These are phyloP conservation scores for Lactarius vividus DNA, from an alignment of 768 basidiomycete species.

Conservation along the genomic window DNA sequence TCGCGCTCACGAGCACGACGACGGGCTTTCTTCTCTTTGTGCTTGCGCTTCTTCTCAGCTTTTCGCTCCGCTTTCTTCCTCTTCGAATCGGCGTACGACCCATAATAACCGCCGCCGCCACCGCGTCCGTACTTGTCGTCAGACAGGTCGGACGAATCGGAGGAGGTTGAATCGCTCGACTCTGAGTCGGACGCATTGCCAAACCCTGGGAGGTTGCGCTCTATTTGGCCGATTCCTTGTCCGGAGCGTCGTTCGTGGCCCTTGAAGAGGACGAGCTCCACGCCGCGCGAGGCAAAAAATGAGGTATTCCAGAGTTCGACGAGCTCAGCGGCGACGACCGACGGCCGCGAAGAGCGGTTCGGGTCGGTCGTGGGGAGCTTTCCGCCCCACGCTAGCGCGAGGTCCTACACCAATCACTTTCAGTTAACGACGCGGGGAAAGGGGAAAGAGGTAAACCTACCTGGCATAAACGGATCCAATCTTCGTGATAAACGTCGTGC, in stretches of 20 bases:
- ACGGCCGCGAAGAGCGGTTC: slow-evolving; percentile 53
- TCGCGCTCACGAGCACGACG: slow-evolving; percentile 58
- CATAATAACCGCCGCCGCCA: slow-evolving; percentile 31
- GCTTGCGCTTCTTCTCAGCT: slow-evolving; percentile 58
- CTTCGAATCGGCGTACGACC: slow-evolving; percentile 45
- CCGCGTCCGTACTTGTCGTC: slow-evolving; percentile 43
- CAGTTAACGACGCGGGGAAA: not conserved
- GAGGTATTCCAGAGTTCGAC: slow-evolving; percentile 77
- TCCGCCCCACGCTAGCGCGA: slow-evolving; percentile 74
- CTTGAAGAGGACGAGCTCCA: slow-evolving; percentile 80
- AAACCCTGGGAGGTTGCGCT: slow-evolving; percentile 52
- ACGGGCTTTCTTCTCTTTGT: slow-evolving; percentile 62
- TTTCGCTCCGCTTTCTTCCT: slow-evolving; percentile 51
- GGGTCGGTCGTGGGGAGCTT: slow-evolving; percentile 58
- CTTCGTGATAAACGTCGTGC: slow-evolving; percentile 74
- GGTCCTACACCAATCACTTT: slow-evolving; percentile 47
- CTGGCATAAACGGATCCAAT: slow-evolving; percentile 79
- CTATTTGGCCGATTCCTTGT: slow-evolving; percentile 49
- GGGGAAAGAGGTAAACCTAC: slow-evolving; percentile 39
- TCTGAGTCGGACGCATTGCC: slow-evolving; percentile 40
- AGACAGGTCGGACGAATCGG: slow-evolving; percentile 36
- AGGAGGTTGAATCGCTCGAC: slow-evolving; percentile 39
- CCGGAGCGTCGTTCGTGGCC: slow-evolving; percentile 79
- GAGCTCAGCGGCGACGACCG: slow-evolving; percentile 63
- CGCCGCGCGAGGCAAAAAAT: slow-evolving; percentile 71